These are phyloP conservation scores for Hyphopichia burtonii DNA, from an alignment of 1,139 yeast species.

Conservation along the genomic window DNA sequence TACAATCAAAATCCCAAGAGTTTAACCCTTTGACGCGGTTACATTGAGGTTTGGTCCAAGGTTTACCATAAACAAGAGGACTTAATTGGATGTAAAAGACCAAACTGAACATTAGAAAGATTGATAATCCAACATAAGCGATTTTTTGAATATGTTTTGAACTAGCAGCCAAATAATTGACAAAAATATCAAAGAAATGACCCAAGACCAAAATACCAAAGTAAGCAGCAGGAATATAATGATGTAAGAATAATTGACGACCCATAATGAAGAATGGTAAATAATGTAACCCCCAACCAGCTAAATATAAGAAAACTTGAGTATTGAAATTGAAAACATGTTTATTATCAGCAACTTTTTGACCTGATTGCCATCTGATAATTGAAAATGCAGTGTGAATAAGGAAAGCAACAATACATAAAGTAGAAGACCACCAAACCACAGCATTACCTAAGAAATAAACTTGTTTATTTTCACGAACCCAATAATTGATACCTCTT, in stretches of 20 bases:
- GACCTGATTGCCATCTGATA: slow-evolving; percentile 77
- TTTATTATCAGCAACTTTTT: slow-evolving; percentile 45
- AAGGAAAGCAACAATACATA: slow-evolving; percentile 52
- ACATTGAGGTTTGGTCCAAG: slow-evolving; percentile 78
- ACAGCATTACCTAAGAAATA: slow-evolving; percentile 90
- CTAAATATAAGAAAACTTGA: slow-evolving; percentile 63
- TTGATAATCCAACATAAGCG: slow-evolving; percentile 43
- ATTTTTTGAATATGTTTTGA: slow-evolving; percentile 28
- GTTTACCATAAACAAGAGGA: slow-evolving; percentile 75
- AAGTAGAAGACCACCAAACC: slow-evolving; percentile 84
- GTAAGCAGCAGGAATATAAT: slow-evolving; percentile 86
- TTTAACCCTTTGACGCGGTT: slow-evolving; percentile 55
- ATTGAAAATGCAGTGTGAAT: slow-evolving; percentile 54
- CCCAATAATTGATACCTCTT: slow-evolving; percentile 97
- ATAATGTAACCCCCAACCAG: slow-evolving; percentile 86
- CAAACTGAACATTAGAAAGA: slow-evolving; percentile 50
- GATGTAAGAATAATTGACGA: slow-evolving; percentile 90
- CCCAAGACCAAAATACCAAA: slow-evolving; percentile 85
- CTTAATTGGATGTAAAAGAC: slow-evolving; percentile 63
- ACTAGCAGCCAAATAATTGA: slow-evolving; percentile 38
- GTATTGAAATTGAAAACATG: slow-evolving; percentile 69
- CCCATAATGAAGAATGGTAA: slow-evolving; percentile 91
- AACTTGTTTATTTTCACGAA: slow-evolving; percentile 68
- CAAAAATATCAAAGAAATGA: slow-evolving; percentile 72
- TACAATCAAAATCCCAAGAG: slow-evolving; percentile 88